Percentiles rank a stretch among this genome's conserved stretches.
phyloP scores from a whole-genome alignment of 805 yeast species.

The Monosporozyma aerobia region DNA sequence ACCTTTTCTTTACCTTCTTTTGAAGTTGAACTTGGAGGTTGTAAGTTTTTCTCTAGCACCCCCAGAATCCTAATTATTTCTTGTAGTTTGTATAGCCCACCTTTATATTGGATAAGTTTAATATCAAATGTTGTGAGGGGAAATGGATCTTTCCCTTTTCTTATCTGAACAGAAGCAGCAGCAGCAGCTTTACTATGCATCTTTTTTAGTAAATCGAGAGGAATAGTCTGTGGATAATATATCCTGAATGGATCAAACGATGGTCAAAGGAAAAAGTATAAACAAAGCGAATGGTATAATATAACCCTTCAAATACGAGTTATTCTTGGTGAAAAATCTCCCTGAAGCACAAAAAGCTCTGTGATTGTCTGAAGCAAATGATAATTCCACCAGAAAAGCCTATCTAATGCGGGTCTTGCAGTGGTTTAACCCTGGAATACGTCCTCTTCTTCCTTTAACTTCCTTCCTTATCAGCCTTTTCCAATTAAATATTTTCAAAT shows the following conservation, averaged over 20 bases:
- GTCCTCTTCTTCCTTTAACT: neutral
- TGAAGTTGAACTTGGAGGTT: constrained; percentile 3
- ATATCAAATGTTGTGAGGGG: constrained; percentile 44
- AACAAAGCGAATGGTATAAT: neutral
- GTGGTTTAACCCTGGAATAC: neutral
- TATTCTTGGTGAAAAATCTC: neutral
- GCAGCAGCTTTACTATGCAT: constrained; percentile 32
- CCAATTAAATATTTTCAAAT: neutral
- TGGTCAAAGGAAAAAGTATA: too few species aligned
- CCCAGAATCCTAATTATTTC: constrained; percentile 31
- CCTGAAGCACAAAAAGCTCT: neutral
- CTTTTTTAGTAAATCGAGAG: neutral
- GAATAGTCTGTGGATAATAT: neutral
- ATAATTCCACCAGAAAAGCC: neutral
- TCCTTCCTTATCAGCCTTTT: neutral
- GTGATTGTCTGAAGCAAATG: neutral
- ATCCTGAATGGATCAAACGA: too few species aligned
- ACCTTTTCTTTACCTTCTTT: constrained; percentile 6
- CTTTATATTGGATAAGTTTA: constrained; percentile 48
- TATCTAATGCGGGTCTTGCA: neutral
- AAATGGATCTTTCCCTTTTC: constrained; percentile 19
- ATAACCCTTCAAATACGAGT: neutral
- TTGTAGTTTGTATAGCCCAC: constrained; percentile 41
- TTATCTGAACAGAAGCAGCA: constrained; percentile 29
- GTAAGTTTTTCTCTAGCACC: constrained; percentile 20